Base-by-base conservation (phyloP, 768 basidiomycete species). In the Lactifluus piperatus region DNA sequence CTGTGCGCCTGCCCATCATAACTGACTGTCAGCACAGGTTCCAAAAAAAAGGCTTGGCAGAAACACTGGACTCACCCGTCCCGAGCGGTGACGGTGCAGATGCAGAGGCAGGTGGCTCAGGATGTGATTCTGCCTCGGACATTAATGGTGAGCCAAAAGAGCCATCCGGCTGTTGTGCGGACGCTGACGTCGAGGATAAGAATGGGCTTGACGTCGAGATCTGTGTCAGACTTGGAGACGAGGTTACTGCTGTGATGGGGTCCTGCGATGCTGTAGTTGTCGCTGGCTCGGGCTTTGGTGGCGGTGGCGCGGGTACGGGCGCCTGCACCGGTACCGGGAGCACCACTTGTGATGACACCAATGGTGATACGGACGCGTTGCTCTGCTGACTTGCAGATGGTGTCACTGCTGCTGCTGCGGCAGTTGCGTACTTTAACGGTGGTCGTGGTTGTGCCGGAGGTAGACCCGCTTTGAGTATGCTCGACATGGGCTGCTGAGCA, bases 381-480 rank as follows among this genome's bases (percentile, higher is more conserved):
- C 74, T 64, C 51, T 64, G 63, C 45, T 63, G 62, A 49, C 64
- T 63, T 9, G 69, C 45, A 54, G 69, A 62, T 30, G 75, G 66
- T 9, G 72, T 68, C 22, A 80, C 77, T 5, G 81, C 80, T 6
- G 80, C 81, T 1, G 92, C 94, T 2, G 93, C 94, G 0, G 92
- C 93, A n/a, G 91, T 83, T 32, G 95, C 87, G 69, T 97, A 97
- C 51, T 88, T 80, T 68, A 94, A 89, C 13, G 92, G 88, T 45
- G 91, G 88, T 54, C 77, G 81, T 59, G 77, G 79, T 55, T 80
- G 76, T 64, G 81, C 70, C 55, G 75, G 69, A 22, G 80, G 80
- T n/a, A 90, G 71, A 22, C 83, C 81, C 34, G 82, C 81, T 71
- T 93, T 93, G 64, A 94, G 73, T 64, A 93, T 87, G 58, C 77